Conservation (phyloP, 805 yeast genomes). For the Ascoidea rubescens region DNA sequence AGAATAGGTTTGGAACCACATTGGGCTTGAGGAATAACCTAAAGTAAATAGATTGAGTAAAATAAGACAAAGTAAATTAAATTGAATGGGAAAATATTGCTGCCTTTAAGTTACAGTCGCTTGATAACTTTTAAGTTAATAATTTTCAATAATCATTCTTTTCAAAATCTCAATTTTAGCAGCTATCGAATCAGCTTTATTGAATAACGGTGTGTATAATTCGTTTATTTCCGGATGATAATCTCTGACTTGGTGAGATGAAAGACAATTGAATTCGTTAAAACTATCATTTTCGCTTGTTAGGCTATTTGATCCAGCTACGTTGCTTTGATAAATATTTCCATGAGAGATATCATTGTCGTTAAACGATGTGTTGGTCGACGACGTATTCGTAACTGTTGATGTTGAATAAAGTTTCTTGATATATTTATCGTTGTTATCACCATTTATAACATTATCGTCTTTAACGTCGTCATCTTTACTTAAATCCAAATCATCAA, state of each 20-base stretch:
- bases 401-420: neutral
- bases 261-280: neutral
- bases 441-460: too few relatives aligned
- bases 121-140: neutral
- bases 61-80: too few relatives aligned
- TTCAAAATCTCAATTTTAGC: constrained; percentile 8
- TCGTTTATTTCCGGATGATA: constrained; percentile 10
- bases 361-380: neutral
- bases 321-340: neutral
- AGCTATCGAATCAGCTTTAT: constrained; percentile 6
- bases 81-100: too few relatives aligned
- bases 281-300: neutral
- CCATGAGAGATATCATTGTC: neutral
- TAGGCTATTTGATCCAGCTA: neutral
- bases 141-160: neutral
- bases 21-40: too few relatives aligned
- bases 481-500: neutral
- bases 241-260: constrained; percentile 2
- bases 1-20: too few relatives aligned
- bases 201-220: constrained; percentile 7
- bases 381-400: neutral
- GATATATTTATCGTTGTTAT: neutral
- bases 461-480: neutral
- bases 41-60: too few relatives aligned
- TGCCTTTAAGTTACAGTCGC: too few relatives aligned